phyloP scores from a whole-genome alignment of 768 basidiomycete species.

The Russula earlei region DNA sequence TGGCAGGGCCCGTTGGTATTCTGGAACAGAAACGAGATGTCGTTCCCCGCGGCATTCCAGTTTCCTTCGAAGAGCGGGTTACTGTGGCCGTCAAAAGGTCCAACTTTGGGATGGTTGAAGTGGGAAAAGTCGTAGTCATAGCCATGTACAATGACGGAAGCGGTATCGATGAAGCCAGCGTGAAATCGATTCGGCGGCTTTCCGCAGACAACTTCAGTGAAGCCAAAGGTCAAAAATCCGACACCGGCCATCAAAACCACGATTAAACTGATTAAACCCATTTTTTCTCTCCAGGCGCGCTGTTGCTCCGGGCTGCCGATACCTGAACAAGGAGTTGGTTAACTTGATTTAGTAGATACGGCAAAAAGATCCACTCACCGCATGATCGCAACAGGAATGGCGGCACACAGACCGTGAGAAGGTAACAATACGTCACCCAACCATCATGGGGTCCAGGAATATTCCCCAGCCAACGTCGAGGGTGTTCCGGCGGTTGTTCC shows the following conservation, averaged over 20 bases:
- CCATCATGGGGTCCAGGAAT: conserved; percentile 85
- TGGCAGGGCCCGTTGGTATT: conserved; percentile 79
- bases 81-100: conserved; percentile 63
- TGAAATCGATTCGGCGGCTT: conserved; percentile 76
- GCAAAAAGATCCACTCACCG: conserved; percentile 43
- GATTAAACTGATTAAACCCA: conserved; percentile 82
- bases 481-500: conserved; percentile 31
- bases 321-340: conserved; percentile 35
- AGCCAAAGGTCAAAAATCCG: conserved; percentile 97
- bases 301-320: conserved; percentile 87
- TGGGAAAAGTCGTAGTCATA: conserved; percentile 84
- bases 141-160: conserved; percentile 89
- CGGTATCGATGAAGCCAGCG: conserved; percentile 63
- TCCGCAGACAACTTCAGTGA: conserved; percentile 90
- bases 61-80: conserved; percentile 76
- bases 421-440: conserved; percentile 92
- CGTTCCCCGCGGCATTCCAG: conserved; percentile 77
- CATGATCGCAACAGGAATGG: conserved; percentile 63
- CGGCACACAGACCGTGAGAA: conserved; percentile 81
- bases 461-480: conserved; percentile 53
- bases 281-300: conserved; percentile 97
- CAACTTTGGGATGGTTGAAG: conserved; percentile 75
- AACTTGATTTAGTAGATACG: not conserved
- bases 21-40: conserved; percentile 93
- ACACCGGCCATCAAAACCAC: conserved; percentile 80